Conservation (phyloP, 257 asterid genomes). For the Solanum peruvianum region DNA sequence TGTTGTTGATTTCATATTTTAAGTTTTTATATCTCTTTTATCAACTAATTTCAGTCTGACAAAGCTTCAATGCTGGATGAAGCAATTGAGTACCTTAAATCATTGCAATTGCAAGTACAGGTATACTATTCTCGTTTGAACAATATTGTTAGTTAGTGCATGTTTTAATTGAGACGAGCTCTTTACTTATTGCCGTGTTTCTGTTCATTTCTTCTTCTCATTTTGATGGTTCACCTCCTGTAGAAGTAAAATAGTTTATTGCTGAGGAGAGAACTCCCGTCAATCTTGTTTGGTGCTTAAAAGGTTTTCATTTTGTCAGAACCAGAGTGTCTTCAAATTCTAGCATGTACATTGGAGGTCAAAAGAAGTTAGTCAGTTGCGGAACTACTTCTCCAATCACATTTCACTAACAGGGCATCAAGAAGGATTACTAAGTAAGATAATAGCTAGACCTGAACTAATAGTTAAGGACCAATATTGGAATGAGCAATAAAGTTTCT, state of each 20-base stretch:
- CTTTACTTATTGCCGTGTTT: not conserved
- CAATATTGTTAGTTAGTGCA: not conserved
- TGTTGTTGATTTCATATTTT: not conserved
- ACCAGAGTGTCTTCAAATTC: not conserved
- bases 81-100: constrained; percentile 44
- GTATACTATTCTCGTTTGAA: not conserved
- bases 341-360: not conserved
- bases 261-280: not conserved
- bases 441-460: not conserved
- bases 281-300: not conserved
- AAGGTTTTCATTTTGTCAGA: not conserved
- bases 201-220: not conserved
- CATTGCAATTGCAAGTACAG: constrained; percentile 39
- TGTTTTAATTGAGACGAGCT: not conserved
- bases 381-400: not conserved
- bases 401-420: not conserved
- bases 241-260: not conserved
- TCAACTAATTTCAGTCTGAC: constrained; percentile 26
- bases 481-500: not conserved
- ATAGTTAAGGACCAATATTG: not conserved
- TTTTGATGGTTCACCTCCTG: not conserved
- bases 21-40: not conserved
- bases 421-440: not conserved
- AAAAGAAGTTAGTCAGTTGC: not conserved
- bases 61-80: constrained; percentile 47